Evolutionary conservation across 306 rosid genomes (phyloP), one percentile per base, ranked within the genome.

Genomic region (Crataegus laevigata): DNA sequence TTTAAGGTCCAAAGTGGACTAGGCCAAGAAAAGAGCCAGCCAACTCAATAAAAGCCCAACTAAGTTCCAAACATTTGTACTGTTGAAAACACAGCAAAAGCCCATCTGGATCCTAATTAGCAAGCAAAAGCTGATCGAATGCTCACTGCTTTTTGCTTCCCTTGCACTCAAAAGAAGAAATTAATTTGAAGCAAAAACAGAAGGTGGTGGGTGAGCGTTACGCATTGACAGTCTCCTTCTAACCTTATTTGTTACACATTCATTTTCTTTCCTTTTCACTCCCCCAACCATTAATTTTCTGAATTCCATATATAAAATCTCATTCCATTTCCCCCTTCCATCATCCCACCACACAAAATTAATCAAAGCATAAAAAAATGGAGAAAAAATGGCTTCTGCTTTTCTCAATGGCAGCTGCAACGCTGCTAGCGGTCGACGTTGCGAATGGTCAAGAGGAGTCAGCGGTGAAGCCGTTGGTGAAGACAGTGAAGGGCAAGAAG

Each of bases 401-500:
- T 21, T 62, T 93, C 78, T 21, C 78, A 29, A 36, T 83, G 34
- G 75, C 78, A 29, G 52, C 80, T 21, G 66, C 76, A 14, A 25
- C 80, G 17, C 76, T 60, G 18, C 5, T 63, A 24, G 85, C 34
- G 30, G 62, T 15, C 11, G 5, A 69, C 45, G 81, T 40, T 51
- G 77, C 29, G 18, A 13, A 42, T 22, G 68, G 61, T 62, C 59
- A 84, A 24, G 77, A 73, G 2, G 75, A 72, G 11, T 60, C 74
- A 1, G 28, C 81, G 11, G 84, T 82, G 11, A 87, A 87, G 80
- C 83, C 89, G 55, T 69, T 84, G 85, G 96, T 91, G 82, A 94
- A 94, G 87, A 69, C n/a, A 14, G 86, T 78, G 36, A 88, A 34
- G 69, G 98, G 98, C 21, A 91, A 87, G 90, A 94, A 90, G 79